Evolutionary conservation across 2,329 filamentous ascomycete species (phyloP), one percentile per base, ranked within the genome.

Genomic region (Talaromyces sp.): DNA sequence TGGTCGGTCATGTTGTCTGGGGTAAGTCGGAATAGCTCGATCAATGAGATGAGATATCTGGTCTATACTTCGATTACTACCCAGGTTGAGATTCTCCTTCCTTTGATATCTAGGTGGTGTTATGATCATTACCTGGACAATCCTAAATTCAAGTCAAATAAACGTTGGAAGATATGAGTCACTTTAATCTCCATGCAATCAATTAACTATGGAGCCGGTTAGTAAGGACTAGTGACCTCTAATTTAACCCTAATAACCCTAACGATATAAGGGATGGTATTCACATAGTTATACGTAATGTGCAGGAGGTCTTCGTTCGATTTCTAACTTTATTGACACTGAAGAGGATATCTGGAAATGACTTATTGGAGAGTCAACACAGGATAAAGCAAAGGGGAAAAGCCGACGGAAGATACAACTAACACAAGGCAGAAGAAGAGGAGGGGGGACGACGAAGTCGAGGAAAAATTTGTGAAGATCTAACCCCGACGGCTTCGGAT

Each of bases 161-260:
- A 10, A 15, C 2, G 51, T 34, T 34, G 51, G 7, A n/a, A 19
- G 17, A 34, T n/a, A 54, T 54, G 51, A 54, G 51, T 54, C 51
- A 54, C 51, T 31, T 19, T 31, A 19, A 54, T n/a, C 22, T 34
- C 15, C 13, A 6, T 53, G 49, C 27, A 22, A 51, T 47, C 19
- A 47, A 49, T n/a, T 54, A 47, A 49, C 11, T 54, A 22, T 17
- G 51, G 51, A 54, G 29, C 51, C 27, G 5, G 7, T 34, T 22
- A n/a, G 13, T 22, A 34, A n/a, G 5, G 29, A 36, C 27, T 34
- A 54, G 29, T 34, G 2, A 34, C 7, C 17, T 34, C 49, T 7
- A n/a, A n/a, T 10, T 31, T 36, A 36, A 54, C 51, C 51, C 51
- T 54, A 54, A 34, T 34, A 31, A 53, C 49, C 49, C 49, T 53